These are phyloP conservation scores for Geoglossum cookeanum DNA, from an alignment of 2,329 filamentous ascomycete species.

Conservation along the genomic window DNA sequence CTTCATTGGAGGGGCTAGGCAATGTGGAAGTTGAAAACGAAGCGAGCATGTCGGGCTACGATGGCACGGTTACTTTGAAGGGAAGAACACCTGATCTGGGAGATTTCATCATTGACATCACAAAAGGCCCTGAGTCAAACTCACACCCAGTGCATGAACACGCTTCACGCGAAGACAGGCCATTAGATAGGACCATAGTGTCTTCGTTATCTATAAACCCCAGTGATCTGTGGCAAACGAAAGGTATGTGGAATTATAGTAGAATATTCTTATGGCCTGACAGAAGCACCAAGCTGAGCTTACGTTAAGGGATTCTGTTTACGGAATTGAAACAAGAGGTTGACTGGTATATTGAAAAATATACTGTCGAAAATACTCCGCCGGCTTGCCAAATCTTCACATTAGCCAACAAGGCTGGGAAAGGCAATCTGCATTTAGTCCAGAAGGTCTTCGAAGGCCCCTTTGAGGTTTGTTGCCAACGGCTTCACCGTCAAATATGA, in stretches of 20 bases:
- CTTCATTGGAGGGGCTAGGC: constrained; percentile 58
- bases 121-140: constrained; percentile 46
- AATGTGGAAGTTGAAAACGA: constrained; percentile 41
- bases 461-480: constrained; percentile 39
- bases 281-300: background rate
- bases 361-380: constrained; percentile 46
- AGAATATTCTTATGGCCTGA: background rate
- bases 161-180: constrained; percentile 45
- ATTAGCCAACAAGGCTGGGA: constrained; percentile 45
- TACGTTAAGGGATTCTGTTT: background rate
- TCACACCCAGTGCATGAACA: constrained; percentile 37
- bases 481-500: background rate
- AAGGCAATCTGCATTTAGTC: constrained; percentile 68
- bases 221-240: constrained; percentile 67
- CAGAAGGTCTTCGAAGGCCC: constrained; percentile 81
- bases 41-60: constrained; percentile 32
- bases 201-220: constrained; percentile 47
- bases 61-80: constrained; percentile 45
- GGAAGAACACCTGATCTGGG: constrained; percentile 57
- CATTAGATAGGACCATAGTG: constrained; percentile 57
- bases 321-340: constrained; percentile 37
- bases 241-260: constrained; percentile 28
- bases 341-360: constrained; percentile 37
- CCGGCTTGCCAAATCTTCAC: constrained; percentile 77
- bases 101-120: constrained; percentile 60